Base-by-base conservation (phyloP, 345 rosid genomes). In the Salix purpurea region DNA sequence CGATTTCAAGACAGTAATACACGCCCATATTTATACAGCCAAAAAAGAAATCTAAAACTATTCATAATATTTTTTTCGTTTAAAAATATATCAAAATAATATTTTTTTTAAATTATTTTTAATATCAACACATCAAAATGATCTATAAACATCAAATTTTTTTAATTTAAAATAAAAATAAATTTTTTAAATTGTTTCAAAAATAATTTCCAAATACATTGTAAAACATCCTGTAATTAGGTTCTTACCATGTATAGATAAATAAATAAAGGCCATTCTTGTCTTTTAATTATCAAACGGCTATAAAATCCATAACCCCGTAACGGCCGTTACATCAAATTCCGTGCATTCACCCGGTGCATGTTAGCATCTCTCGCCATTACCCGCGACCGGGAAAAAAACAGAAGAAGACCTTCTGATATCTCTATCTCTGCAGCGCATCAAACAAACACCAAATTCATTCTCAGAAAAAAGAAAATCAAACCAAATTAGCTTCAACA, bases 311-410 rank as follows among this genome's bases (percentile, higher is more conserved):
- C 30, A 37, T 37, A 72, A 30, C 62, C n/a, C 37, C 39, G 54
- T 60, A 74, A 79, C 71, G 81, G 76, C 82, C 83, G 13, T 8
- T 19, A 76, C 86, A 82, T 84, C 80, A 83, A 83, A 69, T 84
- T 82, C 74, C 73, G 82, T 89, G 87, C 88, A 78, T 87, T 48
- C 61, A 69, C 19, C 11, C 76, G 50, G 91, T 74, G 85, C 77
- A 78, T 50, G 50, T 78, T 78, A 78, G 77, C 81, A 73, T 24
- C 24, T 9, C 32, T 24, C 32, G 52, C 60, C 71, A 18, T 76
- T 76, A n/a, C 79, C 74, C 74, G 79, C 79, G 74, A 76, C 75
- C 64, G 61, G 58, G 21, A 19, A 52, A 52, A 48, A 52, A 52
- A 0, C 19, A 6, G 1, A 18, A 18, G 21, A 19, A 7, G 8